Evolutionary conservation across 1,284 basidiomycete genomes (phyloP).

Genomic region (Ceratobasidium papillatum): DNA sequence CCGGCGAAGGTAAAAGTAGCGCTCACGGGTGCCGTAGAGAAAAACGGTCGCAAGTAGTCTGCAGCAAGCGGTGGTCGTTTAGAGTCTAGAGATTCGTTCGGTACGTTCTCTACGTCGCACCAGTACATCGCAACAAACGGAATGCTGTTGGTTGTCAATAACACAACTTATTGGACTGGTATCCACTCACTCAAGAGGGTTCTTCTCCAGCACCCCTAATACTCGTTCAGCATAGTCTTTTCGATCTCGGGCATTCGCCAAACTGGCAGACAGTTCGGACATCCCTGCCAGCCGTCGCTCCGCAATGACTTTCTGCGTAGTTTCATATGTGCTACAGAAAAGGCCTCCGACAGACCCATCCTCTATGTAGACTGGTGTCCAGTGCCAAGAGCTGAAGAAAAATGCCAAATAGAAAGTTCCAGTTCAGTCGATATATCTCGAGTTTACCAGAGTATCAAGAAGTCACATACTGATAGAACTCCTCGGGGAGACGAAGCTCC

Average conservation of each 20-base stretch:
- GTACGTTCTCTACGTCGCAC: constrained; percentile 26
- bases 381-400: constrained; percentile 21
- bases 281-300: no score
- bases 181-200: constrained; percentile 15
- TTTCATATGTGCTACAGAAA: constrained; percentile 40
- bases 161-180: not conserved
- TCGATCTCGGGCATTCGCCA: not conserved
- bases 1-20: constrained; percentile 34
- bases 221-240: constrained; percentile 12
- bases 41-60: no score
- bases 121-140: constrained; percentile 36
- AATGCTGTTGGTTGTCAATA: not conserved
- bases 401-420: not conserved
- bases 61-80: not conserved
- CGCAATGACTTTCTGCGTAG: constrained; percentile 42
- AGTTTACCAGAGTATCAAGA: not conserved
- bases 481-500: constrained; percentile 40
- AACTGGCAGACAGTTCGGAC: not conserved
- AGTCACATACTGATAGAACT: constrained; percentile 41
- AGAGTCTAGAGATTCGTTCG: not conserved
- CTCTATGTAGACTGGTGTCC: constrained; percentile 40
- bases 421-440: not conserved
- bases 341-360: constrained; percentile 41
- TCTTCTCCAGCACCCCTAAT: constrained; percentile 1
- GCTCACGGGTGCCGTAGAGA: not conserved